These are phyloP conservation scores for Fraxinus sp. DNA, from an alignment of 305 asterid species.

Conservation along the genomic window DNA sequence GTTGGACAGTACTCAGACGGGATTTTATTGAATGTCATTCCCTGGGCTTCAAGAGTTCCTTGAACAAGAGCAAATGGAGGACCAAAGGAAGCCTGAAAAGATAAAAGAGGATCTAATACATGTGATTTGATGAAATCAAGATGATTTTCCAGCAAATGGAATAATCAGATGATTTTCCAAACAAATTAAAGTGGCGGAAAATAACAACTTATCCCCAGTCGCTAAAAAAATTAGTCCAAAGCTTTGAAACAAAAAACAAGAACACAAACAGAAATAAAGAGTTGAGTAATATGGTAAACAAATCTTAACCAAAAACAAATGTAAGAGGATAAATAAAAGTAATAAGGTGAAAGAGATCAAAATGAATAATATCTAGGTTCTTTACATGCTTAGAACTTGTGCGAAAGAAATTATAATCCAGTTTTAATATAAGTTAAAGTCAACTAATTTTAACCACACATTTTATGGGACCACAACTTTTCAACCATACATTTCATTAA, in stretches of 20 bases:
- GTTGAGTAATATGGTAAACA: background rate
- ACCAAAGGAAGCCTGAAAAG: slow-evolving; percentile 69
- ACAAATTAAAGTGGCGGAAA: background rate
- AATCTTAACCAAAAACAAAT: background rate
- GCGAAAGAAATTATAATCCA: too few species aligned
- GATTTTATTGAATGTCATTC: slow-evolving; percentile 31
- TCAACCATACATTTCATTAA: too few species aligned
- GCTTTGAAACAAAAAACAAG: background rate
- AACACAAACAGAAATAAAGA: background rate
- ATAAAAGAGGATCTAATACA: slow-evolving; percentile 4
- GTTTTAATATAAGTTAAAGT: too few species aligned
- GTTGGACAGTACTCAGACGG: slow-evolving; percentile 60
- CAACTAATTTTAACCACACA: too few species aligned
- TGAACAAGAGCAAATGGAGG: slow-evolving; percentile 91
- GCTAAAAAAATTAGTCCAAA: background rate
- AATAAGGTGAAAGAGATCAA: background rate
- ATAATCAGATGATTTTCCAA: background rate
- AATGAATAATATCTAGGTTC: background rate
- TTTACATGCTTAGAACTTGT: background rate
- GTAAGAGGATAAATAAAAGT: background rate
- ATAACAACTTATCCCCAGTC: background rate
- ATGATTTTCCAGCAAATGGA: background rate
- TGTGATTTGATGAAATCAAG: background rate
- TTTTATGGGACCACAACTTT: too few species aligned
- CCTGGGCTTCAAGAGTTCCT: slow-evolving; percentile 77